A percentile compares a stretch with the other conserved stretches of the same genome.
Evolutionary conservation across 805 yeast genomes (phyloP).

Genomic region (Nakazawaea holstii): DNA sequence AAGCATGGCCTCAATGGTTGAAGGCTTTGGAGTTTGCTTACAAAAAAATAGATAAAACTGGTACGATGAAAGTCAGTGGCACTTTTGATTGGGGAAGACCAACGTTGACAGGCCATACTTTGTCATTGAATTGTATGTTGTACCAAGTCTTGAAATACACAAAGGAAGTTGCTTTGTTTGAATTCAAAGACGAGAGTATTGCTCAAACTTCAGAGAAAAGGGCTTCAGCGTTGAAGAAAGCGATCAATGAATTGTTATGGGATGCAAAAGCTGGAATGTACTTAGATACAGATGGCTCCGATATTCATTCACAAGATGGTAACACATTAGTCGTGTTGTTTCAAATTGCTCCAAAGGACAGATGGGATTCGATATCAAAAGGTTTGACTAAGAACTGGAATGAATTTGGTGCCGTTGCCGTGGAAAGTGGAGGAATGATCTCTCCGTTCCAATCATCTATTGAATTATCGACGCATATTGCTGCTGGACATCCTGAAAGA

Average conservation of each 20-base stretch:
- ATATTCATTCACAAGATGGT: conserved; percentile 12
- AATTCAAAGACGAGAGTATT: not conserved
- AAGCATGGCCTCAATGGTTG: conserved; percentile 10
- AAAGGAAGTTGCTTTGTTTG: conserved; percentile 3
- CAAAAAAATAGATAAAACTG: conserved; percentile 7
- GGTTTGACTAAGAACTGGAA: conserved; percentile 10
- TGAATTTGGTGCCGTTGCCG: conserved; percentile 11
- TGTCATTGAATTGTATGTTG: conserved; percentile 10
- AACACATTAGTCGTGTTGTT: conserved; percentile 7
- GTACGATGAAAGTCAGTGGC: conserved; percentile 6
- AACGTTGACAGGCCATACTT: conserved; percentile 6
- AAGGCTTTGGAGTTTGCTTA: conserved; percentile 6
- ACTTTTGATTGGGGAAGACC: conserved; percentile 13
- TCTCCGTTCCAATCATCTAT: conserved; percentile 11
- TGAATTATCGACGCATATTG: conserved; percentile 8
- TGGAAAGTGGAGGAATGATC: conserved; percentile 10
- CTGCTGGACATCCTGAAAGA: conserved; percentile 11
- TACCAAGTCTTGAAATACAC: conserved; percentile 4
- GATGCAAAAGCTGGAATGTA: conserved; percentile 9
- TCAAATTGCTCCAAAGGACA: conserved; percentile 3
- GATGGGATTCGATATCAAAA: conserved; percentile 6
- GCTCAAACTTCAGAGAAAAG: not conserved
- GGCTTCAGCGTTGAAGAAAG: conserved; percentile 2
- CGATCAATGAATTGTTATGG: conserved; percentile 8
- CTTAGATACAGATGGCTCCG: conserved; percentile 7